phyloP scores from a whole-genome alignment of 2,329 filamentous ascomycete genomes.

The Alternaria ethzedia region DNA sequence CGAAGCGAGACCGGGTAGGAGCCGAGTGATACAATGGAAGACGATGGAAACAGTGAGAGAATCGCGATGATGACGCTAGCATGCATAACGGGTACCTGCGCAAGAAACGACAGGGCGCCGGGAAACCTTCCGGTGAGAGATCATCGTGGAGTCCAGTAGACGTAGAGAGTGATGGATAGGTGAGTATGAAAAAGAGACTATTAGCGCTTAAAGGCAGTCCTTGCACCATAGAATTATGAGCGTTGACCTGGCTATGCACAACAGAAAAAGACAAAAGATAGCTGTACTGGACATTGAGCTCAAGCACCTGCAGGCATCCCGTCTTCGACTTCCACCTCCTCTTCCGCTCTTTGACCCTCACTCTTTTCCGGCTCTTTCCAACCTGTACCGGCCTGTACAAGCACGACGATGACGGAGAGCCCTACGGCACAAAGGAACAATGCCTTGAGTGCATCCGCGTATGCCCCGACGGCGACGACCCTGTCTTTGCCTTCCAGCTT shows the following conservation, averaged over 20 bases:
- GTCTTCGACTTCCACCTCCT: constrained; percentile 32
- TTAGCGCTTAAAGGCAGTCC: background rate
- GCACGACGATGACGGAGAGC: constrained; percentile 56
- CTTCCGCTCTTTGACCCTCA: constrained; percentile 20
- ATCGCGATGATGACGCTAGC: background rate
- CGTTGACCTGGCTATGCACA: background rate
- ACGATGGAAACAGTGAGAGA: background rate
- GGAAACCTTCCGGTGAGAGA: background rate
- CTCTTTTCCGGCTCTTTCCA: constrained; percentile 54
- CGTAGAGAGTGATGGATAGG: background rate
- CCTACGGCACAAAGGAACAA: constrained; percentile 61
- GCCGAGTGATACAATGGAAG: background rate
- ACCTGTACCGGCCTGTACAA: constrained; percentile 65
- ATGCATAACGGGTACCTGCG: constrained; percentile 5
- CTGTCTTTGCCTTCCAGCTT: constrained; percentile 57
- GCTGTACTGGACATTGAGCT: background rate
- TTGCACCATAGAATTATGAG: background rate
- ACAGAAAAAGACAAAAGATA: background rate
- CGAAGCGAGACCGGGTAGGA: background rate
- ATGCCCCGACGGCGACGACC: constrained; percentile 60
- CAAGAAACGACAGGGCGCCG: background rate
- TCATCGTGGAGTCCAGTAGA: background rate
- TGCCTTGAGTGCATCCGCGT: constrained; percentile 60
- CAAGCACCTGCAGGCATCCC: constrained; percentile 25
- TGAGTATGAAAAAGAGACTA: background rate